A percentile compares a stretch with the other conserved stretches of the same genome.
Evolutionary conservation across 768 basidiomycete genomes (phyloP).

Genomic region (Porpolomopsis calyptriformis): DNA sequence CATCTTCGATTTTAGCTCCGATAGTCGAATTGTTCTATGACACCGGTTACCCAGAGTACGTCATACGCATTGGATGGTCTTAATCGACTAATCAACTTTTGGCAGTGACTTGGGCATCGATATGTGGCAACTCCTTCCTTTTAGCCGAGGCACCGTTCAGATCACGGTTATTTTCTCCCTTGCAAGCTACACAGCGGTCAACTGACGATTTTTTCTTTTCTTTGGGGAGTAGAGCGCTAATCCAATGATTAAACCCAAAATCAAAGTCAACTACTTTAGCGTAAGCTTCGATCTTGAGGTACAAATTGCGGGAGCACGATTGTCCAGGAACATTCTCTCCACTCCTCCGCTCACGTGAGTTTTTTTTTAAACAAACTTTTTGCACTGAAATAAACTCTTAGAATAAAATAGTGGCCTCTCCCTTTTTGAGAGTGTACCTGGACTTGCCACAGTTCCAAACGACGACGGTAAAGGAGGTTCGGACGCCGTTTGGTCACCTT

Average conservation of each 20-base stretch:
- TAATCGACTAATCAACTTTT: not conserved
- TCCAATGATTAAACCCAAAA: conserved; percentile 36
- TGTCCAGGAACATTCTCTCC: conserved; percentile 32
- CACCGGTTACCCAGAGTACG: conserved; percentile 36
- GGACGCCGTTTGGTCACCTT: conserved; percentile 34
- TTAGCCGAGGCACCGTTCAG: conserved; percentile 40
- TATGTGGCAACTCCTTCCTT: conserved; percentile 46
- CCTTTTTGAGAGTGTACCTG: conserved; percentile 35
- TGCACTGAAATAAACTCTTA: no score
- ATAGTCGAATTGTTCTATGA: conserved; percentile 39
- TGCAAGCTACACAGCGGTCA: not conserved
- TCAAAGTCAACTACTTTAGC: conserved; percentile 42
- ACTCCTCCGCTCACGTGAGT: conserved; percentile 32
- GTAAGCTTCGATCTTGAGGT: conserved; percentile 39
- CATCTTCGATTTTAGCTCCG: conserved; percentile 24
- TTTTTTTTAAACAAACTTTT: no score
- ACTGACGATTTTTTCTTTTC: not conserved
- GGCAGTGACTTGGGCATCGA: conserved; percentile 35
- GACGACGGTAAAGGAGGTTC: conserved; percentile 34
- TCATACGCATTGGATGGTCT: not conserved
- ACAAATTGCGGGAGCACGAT: conserved; percentile 37
- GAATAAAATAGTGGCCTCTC: no score
- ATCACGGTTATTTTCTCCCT: conserved; percentile 26
- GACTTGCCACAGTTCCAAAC: conserved; percentile 23
- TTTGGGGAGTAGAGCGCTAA: conserved; percentile 27